Conservation (phyloP, 495 filamentous ascomycete genomes). For the Umbilicaria muhlenbergii region DNA sequence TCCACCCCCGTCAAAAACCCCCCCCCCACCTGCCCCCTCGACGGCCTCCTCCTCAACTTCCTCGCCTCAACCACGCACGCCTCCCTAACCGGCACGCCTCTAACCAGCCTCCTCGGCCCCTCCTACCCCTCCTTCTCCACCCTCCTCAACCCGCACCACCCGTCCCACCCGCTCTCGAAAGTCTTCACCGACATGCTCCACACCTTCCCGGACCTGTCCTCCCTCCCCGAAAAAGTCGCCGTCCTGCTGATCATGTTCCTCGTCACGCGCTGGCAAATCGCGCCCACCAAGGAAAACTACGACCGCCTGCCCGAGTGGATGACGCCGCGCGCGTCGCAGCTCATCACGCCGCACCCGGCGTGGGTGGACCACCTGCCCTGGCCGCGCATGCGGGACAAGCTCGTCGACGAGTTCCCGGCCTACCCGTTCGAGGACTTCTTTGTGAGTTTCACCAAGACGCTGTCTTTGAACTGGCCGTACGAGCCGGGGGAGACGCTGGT, state of each 20-base stretch:
- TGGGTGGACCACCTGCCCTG: slow-evolving; percentile 73
- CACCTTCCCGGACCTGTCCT: slow-evolving; percentile 52
- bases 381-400: slow-evolving; percentile 51
- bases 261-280: slow-evolving; percentile 68
- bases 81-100: slow-evolving; percentile 41
- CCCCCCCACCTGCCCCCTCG: slow-evolving; percentile 53
- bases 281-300: slow-evolving; percentile 58
- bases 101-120: slow-evolving; percentile 50
- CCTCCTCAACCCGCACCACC: slow-evolving; percentile 49
- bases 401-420: slow-evolving; percentile 21
- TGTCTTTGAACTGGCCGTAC: slow-evolving; percentile 67
- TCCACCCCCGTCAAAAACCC: slow-evolving; percentile 40
- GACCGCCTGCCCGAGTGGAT: slow-evolving; percentile 53
- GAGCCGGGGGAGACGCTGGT: slow-evolving; percentile 46
- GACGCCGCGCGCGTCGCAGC: slow-evolving; percentile 43
- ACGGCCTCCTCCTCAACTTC: slow-evolving; percentile 62
- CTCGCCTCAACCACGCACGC: too few relatives aligned
- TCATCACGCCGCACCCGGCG: slow-evolving; percentile 47
- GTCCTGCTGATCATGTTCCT: slow-evolving; percentile 70
- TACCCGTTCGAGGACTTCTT: slow-evolving; percentile 61
- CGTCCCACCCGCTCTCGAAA: slow-evolving; percentile 61
- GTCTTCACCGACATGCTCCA: slow-evolving; percentile 69
- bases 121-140: slow-evolving; percentile 61
- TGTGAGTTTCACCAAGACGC: slow-evolving; percentile 56
- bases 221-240: slow-evolving; percentile 60